Percentiles rank a stretch among this genome's conserved stretches.
phyloP scores from a whole-genome alignment of 2,329 filamentous ascomycete species.

The Coniochaeta sp. region DNA sequence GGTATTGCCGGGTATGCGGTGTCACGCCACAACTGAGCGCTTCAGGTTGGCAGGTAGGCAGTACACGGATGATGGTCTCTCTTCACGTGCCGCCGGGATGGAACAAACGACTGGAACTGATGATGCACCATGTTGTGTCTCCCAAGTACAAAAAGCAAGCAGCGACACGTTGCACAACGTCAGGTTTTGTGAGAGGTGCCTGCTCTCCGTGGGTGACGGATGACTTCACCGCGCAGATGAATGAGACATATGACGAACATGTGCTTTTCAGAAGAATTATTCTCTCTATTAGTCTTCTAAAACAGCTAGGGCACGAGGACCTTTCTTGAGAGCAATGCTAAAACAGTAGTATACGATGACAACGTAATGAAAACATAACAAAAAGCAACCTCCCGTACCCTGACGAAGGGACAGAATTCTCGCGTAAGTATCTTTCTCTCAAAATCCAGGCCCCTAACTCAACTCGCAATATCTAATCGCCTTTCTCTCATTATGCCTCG shows the following conservation, averaged over 20 bases:
- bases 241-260: background rate
- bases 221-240: background rate
- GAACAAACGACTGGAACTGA: background rate
- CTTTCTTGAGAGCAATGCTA: background rate
- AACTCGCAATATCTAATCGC: no score
- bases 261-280: background rate
- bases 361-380: background rate
- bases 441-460: background rate
- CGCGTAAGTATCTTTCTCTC: no score
- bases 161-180: background rate
- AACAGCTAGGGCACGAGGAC: background rate
- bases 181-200: background rate
- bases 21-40: background rate
- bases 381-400: background rate
- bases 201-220: background rate
- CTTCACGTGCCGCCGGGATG: background rate
- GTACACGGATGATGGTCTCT: no score
- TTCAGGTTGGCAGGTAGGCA: background rate
- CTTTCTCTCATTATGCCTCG: conserved; percentile 6
- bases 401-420: background rate
- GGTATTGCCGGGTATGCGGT: background rate
- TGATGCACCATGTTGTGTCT: no score
- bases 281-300: background rate
- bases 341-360: background rate
- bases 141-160: background rate